Evolutionary conservation across 2,329 filamentous ascomycete genomes (phyloP).

Genomic region (Pseudocercospora fijiensis): DNA sequence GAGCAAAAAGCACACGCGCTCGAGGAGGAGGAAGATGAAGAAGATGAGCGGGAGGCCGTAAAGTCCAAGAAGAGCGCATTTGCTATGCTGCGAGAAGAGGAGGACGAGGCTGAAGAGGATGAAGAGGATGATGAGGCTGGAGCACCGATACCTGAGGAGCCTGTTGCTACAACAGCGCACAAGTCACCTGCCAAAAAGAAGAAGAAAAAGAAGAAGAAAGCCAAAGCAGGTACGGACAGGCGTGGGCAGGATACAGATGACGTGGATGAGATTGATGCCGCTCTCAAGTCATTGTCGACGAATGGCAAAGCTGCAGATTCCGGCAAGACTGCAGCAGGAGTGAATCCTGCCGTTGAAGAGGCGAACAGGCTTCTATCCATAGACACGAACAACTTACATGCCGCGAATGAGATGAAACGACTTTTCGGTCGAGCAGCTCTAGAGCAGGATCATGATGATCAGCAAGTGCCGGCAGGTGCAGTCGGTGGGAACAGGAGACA

Average conservation of each 20-base stretch:
- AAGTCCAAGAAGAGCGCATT: conserved; percentile 46
- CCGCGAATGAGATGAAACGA: conserved; percentile 84
- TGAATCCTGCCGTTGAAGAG: conserved; percentile 48
- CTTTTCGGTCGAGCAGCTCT: conserved; percentile 67
- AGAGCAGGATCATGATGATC: conserved; percentile 55
- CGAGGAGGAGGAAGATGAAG: conserved; percentile 41
- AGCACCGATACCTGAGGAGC: conserved; percentile 29
- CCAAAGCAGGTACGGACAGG: conserved; percentile 44
- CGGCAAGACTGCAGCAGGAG: conserved; percentile 27
- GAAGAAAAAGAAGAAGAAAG: conserved; percentile 64
- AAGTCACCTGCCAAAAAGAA: conserved; percentile 46
- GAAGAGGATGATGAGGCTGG: conserved; percentile 37
- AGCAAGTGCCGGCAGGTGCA: conserved; percentile 38
- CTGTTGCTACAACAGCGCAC: conserved; percentile 11
- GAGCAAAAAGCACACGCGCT: conserved; percentile 29
- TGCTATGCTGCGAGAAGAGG: conserved; percentile 46
- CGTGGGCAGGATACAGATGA: conserved; percentile 29
- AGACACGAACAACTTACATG: conserved; percentile 74
- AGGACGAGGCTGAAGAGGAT: conserved; percentile 42
- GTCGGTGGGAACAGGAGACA: conserved; percentile 37
- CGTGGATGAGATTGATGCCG: conserved; percentile 66
- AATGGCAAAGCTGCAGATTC: conserved; percentile 29
- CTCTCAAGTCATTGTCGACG: conserved; percentile 58
- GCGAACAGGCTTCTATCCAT: conserved; percentile 57
- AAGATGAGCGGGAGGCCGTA: conserved; percentile 38